Evolutionary conservation across 768 basidiomycete genomes (phyloP).

Genomic region (Albatrellus ellisii): DNA sequence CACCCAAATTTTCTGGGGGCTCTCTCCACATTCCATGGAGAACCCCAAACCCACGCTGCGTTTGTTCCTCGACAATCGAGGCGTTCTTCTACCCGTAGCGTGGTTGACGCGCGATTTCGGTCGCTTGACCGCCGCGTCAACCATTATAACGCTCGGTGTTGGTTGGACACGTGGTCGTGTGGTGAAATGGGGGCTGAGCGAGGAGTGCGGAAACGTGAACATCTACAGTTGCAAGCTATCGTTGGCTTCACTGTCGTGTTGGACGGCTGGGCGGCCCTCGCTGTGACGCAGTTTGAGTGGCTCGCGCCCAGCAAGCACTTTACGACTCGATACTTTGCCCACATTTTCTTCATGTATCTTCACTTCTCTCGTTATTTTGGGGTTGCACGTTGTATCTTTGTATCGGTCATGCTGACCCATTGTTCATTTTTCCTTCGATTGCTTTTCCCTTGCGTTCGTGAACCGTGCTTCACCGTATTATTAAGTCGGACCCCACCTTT

Average conservation of each 20-base stretch:
- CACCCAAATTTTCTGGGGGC: constrained; percentile 97
- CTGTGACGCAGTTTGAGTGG: constrained; percentile 62
- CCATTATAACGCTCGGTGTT: constrained; percentile 53
- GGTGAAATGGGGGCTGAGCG: constrained; percentile 99
- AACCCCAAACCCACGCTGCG: constrained; percentile 91
- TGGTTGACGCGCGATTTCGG: constrained; percentile 77
- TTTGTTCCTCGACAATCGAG: constrained; percentile 65
- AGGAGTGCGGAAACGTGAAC: constrained; percentile 65
- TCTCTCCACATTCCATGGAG: constrained; percentile 83
- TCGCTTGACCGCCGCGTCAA: constrained; percentile 88
- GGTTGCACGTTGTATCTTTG: constrained; percentile 17
- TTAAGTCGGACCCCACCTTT: constrained; percentile 78
- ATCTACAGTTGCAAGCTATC: constrained; percentile 18
- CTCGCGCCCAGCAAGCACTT: constrained; percentile 45
- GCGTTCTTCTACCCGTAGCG: constrained; percentile 72
- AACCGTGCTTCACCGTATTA: constrained; percentile 20
- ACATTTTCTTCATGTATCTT: constrained; percentile 35
- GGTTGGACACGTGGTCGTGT: constrained; percentile 80
- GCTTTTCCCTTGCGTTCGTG: constrained; percentile 12
- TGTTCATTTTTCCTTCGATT: constrained; percentile 24
- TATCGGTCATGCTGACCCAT: constrained; percentile 47
- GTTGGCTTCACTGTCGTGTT: constrained; percentile 28
- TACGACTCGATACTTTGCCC: constrained; percentile 42
- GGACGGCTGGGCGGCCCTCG: constrained; percentile 34
- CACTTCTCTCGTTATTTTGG: constrained; percentile 9